Percentiles rank a stretch among this genome's conserved stretches.
Evolutionary conservation across 2,329 filamentous ascomycete genomes (phyloP).

Genomic region (Colletotrichum godetiae): DNA sequence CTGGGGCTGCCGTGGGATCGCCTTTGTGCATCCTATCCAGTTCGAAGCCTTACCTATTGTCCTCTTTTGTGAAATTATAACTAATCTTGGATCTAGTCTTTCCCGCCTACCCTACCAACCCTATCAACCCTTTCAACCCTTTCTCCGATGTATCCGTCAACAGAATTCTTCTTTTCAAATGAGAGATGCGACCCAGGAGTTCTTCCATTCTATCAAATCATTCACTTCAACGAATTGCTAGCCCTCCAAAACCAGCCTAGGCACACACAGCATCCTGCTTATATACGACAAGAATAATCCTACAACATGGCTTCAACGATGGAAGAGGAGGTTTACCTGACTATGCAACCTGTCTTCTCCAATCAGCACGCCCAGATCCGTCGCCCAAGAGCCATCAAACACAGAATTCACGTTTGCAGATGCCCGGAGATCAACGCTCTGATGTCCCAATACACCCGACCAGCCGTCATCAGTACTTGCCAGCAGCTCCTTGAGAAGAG

Average conservation of each 20-base stretch:
- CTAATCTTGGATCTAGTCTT: not conserved
- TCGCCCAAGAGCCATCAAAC: not conserved
- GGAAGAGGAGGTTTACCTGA: too few species aligned
- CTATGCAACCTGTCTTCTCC: not conserved
- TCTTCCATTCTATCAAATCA: fast-evolving
- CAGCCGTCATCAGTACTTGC: not conserved
- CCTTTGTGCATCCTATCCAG: not conserved
- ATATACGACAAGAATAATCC: too few species aligned
- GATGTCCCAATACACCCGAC: not conserved
- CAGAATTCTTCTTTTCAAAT: not conserved
- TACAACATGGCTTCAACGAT: too few species aligned
- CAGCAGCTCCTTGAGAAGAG: not conserved
- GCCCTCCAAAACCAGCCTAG: too few species aligned
- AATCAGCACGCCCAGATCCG: not conserved
- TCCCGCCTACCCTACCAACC: not conserved
- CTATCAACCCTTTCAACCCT: not conserved
- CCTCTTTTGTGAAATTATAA: not conserved
- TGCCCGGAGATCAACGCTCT: not conserved
- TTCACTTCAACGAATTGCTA: too few species aligned
- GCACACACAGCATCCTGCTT: too few species aligned
- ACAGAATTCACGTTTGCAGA: not conserved
- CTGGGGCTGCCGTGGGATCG: not conserved
- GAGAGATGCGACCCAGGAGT: not conserved
- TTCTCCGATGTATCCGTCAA: not conserved
- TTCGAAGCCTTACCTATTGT: not conserved